Evolutionary conservation across 805 yeast genomes (phyloP).

Genomic region (Debaryomyces maramus): DNA sequence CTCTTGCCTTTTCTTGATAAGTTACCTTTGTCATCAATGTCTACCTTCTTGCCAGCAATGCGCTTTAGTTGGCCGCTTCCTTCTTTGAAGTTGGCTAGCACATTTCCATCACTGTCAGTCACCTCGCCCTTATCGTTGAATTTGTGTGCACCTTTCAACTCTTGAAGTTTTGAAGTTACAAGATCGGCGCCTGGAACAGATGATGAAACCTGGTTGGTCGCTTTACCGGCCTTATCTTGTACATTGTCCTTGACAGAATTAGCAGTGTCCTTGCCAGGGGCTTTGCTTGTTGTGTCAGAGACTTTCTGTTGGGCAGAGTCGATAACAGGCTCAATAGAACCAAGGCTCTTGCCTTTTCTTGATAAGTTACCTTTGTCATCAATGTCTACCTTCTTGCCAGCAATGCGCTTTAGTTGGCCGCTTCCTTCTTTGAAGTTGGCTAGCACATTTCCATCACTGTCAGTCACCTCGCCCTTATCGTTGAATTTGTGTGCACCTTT

Average conservation of each 20-base stretch:
- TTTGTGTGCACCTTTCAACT: conserved; percentile 1
- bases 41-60: conserved; percentile 2
- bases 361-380: conserved; percentile 1
- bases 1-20: background rate
- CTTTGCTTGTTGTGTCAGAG: background rate
- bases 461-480: conserved; percentile 1
- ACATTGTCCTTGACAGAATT: conserved; percentile 1
- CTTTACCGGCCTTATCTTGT: background rate
- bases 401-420: background rate
- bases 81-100: conserved; percentile 1
- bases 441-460: conserved; percentile 1
- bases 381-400: conserved; percentile 3
- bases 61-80: conserved; percentile 1
- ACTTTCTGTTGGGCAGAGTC: background rate
- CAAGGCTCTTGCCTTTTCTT: conserved; percentile 2
- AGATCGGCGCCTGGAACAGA: conserved; percentile 2
- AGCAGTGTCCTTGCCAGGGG: background rate
- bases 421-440: conserved; percentile 2
- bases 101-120: conserved; percentile 1
- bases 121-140: conserved; percentile 1
- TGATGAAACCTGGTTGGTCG: background rate
- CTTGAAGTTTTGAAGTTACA: conserved; percentile 2
- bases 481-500: background rate
- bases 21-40: conserved; percentile 1
- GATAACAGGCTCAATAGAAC: conserved; percentile 1